phyloP scores from a whole-genome alignment of 1,284 basidiomycete genomes.

The Golubevia pallescens region DNA sequence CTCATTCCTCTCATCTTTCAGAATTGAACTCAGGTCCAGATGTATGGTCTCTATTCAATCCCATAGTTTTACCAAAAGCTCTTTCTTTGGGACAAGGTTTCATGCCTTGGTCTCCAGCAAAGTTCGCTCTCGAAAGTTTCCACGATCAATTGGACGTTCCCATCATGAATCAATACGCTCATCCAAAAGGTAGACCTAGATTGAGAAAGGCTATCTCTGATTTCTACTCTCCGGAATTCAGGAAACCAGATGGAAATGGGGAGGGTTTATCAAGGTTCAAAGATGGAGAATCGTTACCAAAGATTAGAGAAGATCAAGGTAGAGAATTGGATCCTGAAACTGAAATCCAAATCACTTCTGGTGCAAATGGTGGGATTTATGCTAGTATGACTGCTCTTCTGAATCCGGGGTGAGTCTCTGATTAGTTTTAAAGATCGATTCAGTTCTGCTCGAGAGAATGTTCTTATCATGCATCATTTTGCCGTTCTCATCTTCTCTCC shows the following conservation, averaged over 20 bases:
- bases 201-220: constrained; percentile 46
- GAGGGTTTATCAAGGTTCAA: no score
- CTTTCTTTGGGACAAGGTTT: constrained; percentile 63
- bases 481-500: no score
- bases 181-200: constrained; percentile 49
- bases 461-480: no score
- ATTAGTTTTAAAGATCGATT: no score
- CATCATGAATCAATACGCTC: constrained; percentile 49
- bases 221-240: constrained; percentile 29
- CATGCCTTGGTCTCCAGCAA: constrained; percentile 59
- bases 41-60: constrained; percentile 62
- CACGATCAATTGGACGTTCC: constrained; percentile 33
- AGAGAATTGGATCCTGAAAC: constrained; percentile 80
- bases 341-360: constrained; percentile 92
- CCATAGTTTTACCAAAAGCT: constrained; percentile 49
- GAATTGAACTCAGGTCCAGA: constrained; percentile 47
- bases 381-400: constrained; percentile 41
- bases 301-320: no score
- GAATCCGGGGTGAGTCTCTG: constrained; percentile 22
- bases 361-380: constrained; percentile 72
- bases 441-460: no score
- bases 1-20: background rate
- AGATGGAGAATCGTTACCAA: no score
- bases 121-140: constrained; percentile 34
- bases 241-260: constrained; percentile 18